Percentiles rank a stretch among this genome's conserved stretches.
Conservation (phyloP, 257 asterid genomes). For the Solanum arcanum region DNA sequence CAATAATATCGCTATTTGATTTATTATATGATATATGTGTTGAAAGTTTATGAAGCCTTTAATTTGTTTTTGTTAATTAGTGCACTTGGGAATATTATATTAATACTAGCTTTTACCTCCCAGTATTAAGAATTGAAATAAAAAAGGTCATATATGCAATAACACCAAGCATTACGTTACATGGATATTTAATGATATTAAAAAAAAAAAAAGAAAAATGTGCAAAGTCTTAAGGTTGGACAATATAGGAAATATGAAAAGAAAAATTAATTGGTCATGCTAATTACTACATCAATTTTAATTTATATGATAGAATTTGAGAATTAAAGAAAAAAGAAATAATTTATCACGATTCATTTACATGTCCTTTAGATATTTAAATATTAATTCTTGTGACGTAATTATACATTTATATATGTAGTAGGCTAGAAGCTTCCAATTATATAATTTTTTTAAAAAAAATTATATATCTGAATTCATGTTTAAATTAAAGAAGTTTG, state of each 20-base stretch:
- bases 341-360: neutral
- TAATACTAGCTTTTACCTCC: neutral
- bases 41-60: neutral
- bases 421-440: neutral
- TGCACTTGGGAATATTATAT: neutral
- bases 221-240: neutral
- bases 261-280: neutral
- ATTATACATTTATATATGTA: neutral
- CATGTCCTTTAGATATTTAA: neutral
- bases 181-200: neutral
- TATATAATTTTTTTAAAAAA: neutral
- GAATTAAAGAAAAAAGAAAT: neutral
- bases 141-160: neutral
- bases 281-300: neutral
- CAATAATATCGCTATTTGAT: neutral
- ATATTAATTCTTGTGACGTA: neutral
- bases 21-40: neutral
- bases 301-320: neutral
- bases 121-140: neutral
- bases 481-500: neutral
- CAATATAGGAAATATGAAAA: neutral
- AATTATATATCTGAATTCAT: neutral
- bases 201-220: neutral
- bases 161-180: neutral
- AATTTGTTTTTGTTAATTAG: neutral